A percentile compares a stretch with the other conserved stretches of the same genome.
phyloP scores from a whole-genome alignment of 352 stramenopile genomes.

The Globisporangium canariense region DNA sequence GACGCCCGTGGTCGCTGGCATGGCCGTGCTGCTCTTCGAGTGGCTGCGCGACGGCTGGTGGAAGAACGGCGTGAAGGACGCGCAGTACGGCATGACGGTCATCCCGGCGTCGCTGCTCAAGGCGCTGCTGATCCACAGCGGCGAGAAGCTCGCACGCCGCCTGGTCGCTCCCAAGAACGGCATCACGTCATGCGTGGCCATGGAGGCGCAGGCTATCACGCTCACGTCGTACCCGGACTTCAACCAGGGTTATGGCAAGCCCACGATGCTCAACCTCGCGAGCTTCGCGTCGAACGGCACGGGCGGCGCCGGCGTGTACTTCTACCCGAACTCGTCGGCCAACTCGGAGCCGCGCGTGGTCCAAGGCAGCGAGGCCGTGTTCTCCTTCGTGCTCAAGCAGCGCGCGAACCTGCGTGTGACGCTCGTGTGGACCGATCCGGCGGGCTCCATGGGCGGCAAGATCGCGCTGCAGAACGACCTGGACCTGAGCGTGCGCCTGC shows the following conservation, averaged over 20 bases:
- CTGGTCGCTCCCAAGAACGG: conserved; percentile 37
- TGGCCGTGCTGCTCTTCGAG: conserved; percentile 74
- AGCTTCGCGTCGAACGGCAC: conserved; percentile 36
- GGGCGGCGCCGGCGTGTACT: conserved; percentile 42
- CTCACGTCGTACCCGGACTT: conserved; percentile 57
- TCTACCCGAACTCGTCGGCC: conserved; percentile 44
- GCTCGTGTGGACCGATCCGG: conserved; percentile 70
- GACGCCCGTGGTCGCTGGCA: conserved; percentile 66
- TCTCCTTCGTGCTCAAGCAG: conserved; percentile 53
- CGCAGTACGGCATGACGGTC: conserved; percentile 43
- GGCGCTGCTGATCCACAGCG: conserved; percentile 76
- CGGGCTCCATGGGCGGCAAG: conserved; percentile 47
- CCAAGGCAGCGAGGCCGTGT: conserved; percentile 42
- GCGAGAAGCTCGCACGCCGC: conserved; percentile 47
- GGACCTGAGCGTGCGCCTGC: conserved; percentile 55
- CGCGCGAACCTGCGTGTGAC: conserved; percentile 61
- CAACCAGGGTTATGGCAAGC: conserved; percentile 80
- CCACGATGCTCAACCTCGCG: conserved; percentile 75
- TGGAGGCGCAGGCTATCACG: conserved; percentile 29
- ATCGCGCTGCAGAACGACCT: conserved; percentile 68
- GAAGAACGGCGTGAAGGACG: conserved; percentile 58
- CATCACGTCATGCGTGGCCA: conserved; percentile 45
- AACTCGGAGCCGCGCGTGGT: conserved; percentile 53
- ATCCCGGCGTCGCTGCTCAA: conserved; percentile 74
- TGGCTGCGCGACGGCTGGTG: conserved; percentile 83